Evolutionary conservation across 139 green algal species (phyloP).

Genomic region (Coccomyxa sp.): DNA sequence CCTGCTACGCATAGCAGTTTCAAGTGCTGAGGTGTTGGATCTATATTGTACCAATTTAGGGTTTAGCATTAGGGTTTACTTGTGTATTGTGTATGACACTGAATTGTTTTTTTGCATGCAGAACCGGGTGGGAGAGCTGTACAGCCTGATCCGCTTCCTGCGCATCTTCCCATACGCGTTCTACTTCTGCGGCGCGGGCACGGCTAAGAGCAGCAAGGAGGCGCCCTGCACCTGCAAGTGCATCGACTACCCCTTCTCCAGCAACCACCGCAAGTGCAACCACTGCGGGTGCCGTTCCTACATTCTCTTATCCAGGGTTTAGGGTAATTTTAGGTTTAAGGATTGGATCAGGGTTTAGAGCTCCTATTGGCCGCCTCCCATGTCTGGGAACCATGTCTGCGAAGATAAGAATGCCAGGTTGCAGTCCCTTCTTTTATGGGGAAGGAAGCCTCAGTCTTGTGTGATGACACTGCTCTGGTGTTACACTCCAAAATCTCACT

Average conservation of each 20-base stretch:
- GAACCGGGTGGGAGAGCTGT: conserved; percentile 74
- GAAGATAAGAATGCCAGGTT: too few relatives aligned
- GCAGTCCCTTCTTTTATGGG: too few relatives aligned
- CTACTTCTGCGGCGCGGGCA: conserved; percentile 86
- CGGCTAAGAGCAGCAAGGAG: conserved; percentile 1
- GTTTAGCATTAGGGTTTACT: not conserved
- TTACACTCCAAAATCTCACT: not conserved
- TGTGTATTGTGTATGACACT: not conserved
- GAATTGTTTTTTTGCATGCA: conserved; percentile 3
- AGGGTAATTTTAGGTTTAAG: too few relatives aligned
- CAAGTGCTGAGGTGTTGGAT: too few relatives aligned
- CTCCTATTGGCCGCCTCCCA: too few relatives aligned
- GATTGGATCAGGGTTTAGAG: too few relatives aligned
- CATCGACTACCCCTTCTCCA: conserved; percentile 68
- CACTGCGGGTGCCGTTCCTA: conserved; percentile 38
- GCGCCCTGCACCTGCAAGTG: conserved; percentile 53
- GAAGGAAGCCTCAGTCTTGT: not conserved
- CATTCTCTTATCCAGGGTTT: too few relatives aligned
- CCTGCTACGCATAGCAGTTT: too few relatives aligned
- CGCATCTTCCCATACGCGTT: conserved; percentile 83
- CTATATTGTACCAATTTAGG: too few relatives aligned
- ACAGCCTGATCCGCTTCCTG: conserved; percentile 86
- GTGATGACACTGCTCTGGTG: not conserved
- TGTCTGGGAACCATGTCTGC: too few relatives aligned
- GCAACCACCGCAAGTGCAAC: conserved; percentile 47